Percentiles rank a stretch among this genome's conserved stretches.
Conservation (phyloP, 164 flowering plant genomes). For the Chloranthus sessilifolius region DNA sequence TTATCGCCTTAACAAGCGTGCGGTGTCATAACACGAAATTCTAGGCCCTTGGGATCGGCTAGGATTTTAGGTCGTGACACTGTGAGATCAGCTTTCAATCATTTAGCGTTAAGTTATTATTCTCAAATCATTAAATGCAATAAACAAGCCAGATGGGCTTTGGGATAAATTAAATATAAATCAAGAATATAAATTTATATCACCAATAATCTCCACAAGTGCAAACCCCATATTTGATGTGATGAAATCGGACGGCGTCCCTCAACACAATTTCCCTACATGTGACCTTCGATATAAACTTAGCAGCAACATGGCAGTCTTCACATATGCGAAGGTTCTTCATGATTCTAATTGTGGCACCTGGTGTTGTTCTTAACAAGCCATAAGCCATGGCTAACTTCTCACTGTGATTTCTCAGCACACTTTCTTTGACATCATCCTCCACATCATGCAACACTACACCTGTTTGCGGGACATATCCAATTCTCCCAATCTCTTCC, state of each 20-base stretch:
- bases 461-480: constrained; percentile 16
- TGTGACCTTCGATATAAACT: constrained; percentile 16
- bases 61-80: no score
- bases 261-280: constrained; percentile 13
- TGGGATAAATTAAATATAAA: neutral
- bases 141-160: neutral
- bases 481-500: constrained; percentile 11
- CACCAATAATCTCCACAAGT: constrained; percentile 17
- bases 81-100: no score
- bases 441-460: constrained; percentile 26
- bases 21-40: no score
- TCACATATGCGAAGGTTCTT: constrained; percentile 26
- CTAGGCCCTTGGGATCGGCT: no score
- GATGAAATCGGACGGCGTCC: constrained; percentile 15
- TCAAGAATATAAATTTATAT: neutral
- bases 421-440: constrained; percentile 21
- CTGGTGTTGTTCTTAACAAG: constrained; percentile 6
- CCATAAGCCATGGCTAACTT: constrained; percentile 30
- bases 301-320: constrained; percentile 25
- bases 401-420: constrained; percentile 24
- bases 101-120: no score
- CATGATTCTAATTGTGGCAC: constrained; percentile 16
- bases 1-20: no score
- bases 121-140: no score
- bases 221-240: constrained; percentile 9